Evolutionary conservation across 176 grass and related monocot genomes (phyloP), one percentile per base, ranked within the genome.

Genomic region (Secale cereale): DNA sequence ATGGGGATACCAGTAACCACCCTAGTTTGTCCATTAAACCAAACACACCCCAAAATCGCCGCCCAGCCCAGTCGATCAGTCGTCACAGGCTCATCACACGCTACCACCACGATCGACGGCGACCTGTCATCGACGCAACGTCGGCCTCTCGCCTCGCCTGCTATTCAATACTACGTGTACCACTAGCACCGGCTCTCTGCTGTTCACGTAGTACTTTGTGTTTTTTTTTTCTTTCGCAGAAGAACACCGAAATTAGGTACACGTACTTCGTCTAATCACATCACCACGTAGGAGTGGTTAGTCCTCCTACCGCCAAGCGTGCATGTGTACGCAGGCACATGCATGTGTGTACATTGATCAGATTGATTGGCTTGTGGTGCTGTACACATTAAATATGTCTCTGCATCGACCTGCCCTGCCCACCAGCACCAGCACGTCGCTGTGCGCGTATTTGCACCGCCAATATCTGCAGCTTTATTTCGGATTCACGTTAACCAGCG

Each of bases 391-490:
- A 20, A 52, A 52, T 75, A 75, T 19, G 41, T 19, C 13, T 27
- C 7, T 52, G 39, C 39, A 10, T 69, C 65, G 31, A 69, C 33
- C 67, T 70, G 67, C 67, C 70, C 65, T 37, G 66, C 32, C 33
- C 37, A 70, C 67, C 68, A 27, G 8, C 37, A 70, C 67, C 68
- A 27, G 8, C 41, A 74, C 27, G 15, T 74, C 71, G 41, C 41
- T 50, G 70, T 43, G 40, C 14, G 71, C 71, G 71, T 74, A 74
- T 50, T 70, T 15, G 70, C 71, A 74, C 40, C 71, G 71, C 25
- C 25, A 7, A 29, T 46, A 25, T 43, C 0, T 19, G 72, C 26
- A 19, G 17, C 72, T 75, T 75, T 75, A 5, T 75, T 52, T 48
- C 26, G 5, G 71, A 43, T 29, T 75, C 43, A 75, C 72, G 72